These are phyloP conservation scores for Sporothrix brunneoviolacea DNA, from an alignment of 2,329 filamentous ascomycete genomes.

Conservation along the genomic window DNA sequence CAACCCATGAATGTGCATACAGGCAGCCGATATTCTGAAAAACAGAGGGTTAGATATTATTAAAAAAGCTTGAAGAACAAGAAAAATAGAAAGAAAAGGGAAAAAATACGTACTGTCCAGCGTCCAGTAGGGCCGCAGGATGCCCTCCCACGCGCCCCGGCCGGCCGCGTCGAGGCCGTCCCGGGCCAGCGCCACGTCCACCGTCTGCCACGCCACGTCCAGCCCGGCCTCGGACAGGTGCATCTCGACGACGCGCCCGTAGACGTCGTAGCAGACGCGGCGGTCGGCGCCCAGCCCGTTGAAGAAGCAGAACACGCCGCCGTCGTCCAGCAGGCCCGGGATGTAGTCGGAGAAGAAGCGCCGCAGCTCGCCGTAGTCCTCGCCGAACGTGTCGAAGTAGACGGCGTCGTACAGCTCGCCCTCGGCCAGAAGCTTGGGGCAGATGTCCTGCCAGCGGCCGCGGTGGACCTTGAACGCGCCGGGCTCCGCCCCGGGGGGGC, in stretches of 20 bases:
- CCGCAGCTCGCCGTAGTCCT: conserved; percentile 80
- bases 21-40: conserved; percentile 62
- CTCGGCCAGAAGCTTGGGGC: conserved; percentile 59
- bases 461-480: conserved; percentile 67
- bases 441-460: conserved; percentile 75
- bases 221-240: conserved; percentile 84
- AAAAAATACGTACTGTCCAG: conserved; percentile 53
- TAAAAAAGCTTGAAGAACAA: conserved; percentile 13
- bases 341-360: conserved; percentile 85
- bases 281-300: conserved; percentile 90
- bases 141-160: conserved; percentile 77
- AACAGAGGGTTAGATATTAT: conserved; percentile 16
- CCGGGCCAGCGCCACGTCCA: conserved; percentile 67
- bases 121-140: conserved; percentile 84
- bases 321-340: conserved; percentile 65
- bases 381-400: conserved; percentile 97
- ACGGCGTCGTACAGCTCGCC: conserved; percentile 76
- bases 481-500: conserved; percentile 39
- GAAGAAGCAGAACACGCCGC: conserved; percentile 78
- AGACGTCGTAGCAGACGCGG: conserved; percentile 92
- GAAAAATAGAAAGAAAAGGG: conserved; percentile 10
- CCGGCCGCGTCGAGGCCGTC: conserved; percentile 56
- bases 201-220: conserved; percentile 78
- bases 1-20: conserved; percentile 67
- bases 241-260: conserved; percentile 85